Conservation (phyloP, 352 stramenopile species). For the Phytophthora uliginosa region DNA sequence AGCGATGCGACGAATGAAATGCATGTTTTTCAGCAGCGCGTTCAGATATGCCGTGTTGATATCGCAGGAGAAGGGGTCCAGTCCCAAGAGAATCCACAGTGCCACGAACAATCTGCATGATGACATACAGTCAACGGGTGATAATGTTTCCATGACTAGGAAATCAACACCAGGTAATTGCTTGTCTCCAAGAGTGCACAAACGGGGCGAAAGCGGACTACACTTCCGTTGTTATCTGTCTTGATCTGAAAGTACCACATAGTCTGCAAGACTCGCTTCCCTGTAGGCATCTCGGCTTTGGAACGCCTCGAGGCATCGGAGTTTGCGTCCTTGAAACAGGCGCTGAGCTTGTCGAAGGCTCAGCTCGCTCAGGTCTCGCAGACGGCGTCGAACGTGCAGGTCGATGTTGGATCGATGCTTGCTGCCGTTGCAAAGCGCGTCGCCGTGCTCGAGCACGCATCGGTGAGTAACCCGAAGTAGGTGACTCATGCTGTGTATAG, state of each 20-base stretch:
- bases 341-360: too few relatives aligned
- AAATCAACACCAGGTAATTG: conserved; percentile 14
- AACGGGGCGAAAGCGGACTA: conserved; percentile 1
- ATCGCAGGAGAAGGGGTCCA: not conserved
- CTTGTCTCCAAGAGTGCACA: conserved; percentile 10
- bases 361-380: too few relatives aligned
- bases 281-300: conserved; percentile 11
- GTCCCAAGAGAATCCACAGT: not conserved
- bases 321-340: too few relatives aligned
- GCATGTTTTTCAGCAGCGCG: not conserved
- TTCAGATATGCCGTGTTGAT: conserved; percentile 16
- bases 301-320: too few relatives aligned
- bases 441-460: too few relatives aligned
- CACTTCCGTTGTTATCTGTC: conserved; percentile 4
- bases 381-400: too few relatives aligned
- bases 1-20: conserved; percentile 4
- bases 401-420: too few relatives aligned
- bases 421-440: too few relatives aligned
- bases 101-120: conserved; percentile 10
- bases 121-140: not conserved
- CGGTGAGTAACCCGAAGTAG: too few relatives aligned
- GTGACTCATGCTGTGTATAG: too few relatives aligned
- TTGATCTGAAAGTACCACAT: conserved; percentile 19
- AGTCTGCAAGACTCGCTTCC: not conserved
- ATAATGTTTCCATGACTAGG: conserved; percentile 3